A percentile compares a stretch with the other conserved stretches of the same genome.
phyloP scores from a whole-genome alignment of 371 early-diverging fungal genomes.

The Zopfochytrium polystomum region DNA sequence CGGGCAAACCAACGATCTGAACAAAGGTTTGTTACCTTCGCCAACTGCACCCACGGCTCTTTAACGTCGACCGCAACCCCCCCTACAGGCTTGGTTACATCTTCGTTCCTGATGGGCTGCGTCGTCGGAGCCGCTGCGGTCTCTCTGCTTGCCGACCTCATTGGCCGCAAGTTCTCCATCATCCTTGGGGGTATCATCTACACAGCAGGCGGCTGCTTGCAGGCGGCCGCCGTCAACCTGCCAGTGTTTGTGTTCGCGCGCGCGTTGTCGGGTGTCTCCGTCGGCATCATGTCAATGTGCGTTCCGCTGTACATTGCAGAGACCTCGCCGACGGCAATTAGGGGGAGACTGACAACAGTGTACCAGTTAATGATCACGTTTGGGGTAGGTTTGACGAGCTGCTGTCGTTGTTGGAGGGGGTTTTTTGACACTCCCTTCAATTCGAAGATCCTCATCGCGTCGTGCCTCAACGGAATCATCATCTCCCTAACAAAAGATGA shows the following conservation, averaged over 20 bases:
- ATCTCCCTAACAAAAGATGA: too few relatives aligned
- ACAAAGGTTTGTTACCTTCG: not conserved
- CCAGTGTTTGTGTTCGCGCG: slow-evolving; percentile 70
- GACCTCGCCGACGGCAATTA: slow-evolving; percentile 71
- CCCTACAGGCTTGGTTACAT: slow-evolving; percentile 28
- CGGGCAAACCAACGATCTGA: too few relatives aligned
- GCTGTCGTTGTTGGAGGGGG: slow-evolving; percentile 7
- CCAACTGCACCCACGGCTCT: not conserved
- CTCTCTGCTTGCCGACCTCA: slow-evolving; percentile 65
- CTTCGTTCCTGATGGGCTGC: slow-evolving; percentile 42
- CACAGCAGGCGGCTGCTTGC: too few relatives aligned
- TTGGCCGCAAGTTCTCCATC: slow-evolving; percentile 75
- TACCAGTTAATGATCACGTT: slow-evolving; percentile 31
- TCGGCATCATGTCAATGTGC: slow-evolving; percentile 79
- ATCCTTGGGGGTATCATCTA: too few relatives aligned
- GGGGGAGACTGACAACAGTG: slow-evolving; percentile 65
- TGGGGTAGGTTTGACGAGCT: slow-evolving; percentile 8
- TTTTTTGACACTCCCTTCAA: slow-evolving; percentile 7
- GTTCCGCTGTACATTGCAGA: slow-evolving; percentile 89
- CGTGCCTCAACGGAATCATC: slow-evolving; percentile 30
- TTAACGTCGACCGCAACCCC: too few relatives aligned
- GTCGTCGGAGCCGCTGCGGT: slow-evolving; percentile 54
- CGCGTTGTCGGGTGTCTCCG: slow-evolving; percentile 61
- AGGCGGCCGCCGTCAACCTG: slow-evolving; percentile 55
- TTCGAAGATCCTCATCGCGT: slow-evolving; percentile 38